Evolutionary conservation across 495 filamentous ascomycete species (phyloP), one percentile per base, ranked within the genome.

Genomic region (Barbatosphaeria neglecta): DNA sequence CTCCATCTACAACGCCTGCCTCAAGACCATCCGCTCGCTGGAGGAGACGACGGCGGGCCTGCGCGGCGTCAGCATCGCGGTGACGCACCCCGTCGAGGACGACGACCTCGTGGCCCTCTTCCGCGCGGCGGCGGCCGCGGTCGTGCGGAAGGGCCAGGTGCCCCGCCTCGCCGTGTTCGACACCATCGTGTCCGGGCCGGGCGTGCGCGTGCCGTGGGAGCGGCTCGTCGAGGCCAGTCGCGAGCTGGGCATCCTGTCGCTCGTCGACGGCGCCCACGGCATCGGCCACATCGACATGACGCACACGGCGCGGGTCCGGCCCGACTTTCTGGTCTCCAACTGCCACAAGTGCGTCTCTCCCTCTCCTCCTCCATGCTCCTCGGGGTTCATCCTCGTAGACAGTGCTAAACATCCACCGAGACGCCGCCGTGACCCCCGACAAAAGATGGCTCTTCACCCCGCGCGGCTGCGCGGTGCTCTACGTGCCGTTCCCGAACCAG

Each of bases 381-480:
- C n/a, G n/a, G n/a, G n/a, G n/a, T n/a, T n/a, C 9, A 25, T 25
- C 24, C 24, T 25, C 9, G 24, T 25, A 62, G 5, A 59, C n/a
- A n/a, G n/a, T n/a, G n/a, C n/a, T n/a, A n/a, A n/a, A 54, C 27
- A 60, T 88, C 17, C 68, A 78, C 28, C 77, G 82, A 1, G 87
- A 93, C 57, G 92, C 93, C 61, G 80, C 88, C 51, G 70, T 84
- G 15, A 78, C 68, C 23, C 92, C 90, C 51, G 80, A 73, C 46
- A 83, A 90, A 62, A 95, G 90, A 67, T 95, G 88, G 88, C 76
- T 93, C 11, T 83, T 74, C 53, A 75, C 77, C n/a, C 88, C 87
- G 8, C 77, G 87, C 43, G 74, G 75, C 44, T 84, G 78, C 50
- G 85, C 86, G 1, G 63, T 87, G 3, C 73, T 94, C 49, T 83